Conservation (phyloP, 345 rosid species). For the Iberis pinnata region DNA sequence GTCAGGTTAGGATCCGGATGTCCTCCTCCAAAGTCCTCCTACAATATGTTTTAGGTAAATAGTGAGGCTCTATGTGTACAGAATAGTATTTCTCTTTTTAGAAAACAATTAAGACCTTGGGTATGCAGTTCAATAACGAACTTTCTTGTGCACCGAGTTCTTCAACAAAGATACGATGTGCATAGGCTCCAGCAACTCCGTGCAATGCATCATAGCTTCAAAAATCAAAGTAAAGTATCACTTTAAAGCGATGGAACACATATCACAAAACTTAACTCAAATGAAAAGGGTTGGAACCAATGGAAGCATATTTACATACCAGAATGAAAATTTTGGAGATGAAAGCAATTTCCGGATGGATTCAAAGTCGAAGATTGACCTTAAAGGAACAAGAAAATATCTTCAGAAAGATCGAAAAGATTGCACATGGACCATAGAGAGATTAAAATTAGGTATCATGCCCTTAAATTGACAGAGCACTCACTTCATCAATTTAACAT, state of each 20-base stretch:
- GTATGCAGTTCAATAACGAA: slow-evolving; percentile 79
- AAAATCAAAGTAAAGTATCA: slow-evolving; percentile 19
- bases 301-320: slow-evolving; percentile 41
- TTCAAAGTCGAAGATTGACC: slow-evolving; percentile 93
- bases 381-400: slow-evolving; percentile 15
- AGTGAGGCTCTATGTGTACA: slow-evolving; percentile 4
- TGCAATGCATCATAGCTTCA: slow-evolving; percentile 88
- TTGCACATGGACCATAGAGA: slow-evolving; percentile 5
- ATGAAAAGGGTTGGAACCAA: slow-evolving; percentile 7
- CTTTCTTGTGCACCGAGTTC: slow-evolving; percentile 88
- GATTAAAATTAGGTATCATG: slow-evolving; percentile 3
- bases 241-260: slow-evolving; percentile 2
- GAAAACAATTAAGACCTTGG: slow-evolving; percentile 53
- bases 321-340: slow-evolving; percentile 80
- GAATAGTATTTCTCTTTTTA: background rate
- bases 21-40: slow-evolving; percentile 99
- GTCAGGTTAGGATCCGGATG: slow-evolving; percentile 99
- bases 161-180: slow-evolving; percentile 84
- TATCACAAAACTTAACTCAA: slow-evolving; percentile 1
- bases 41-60: slow-evolving; percentile 18
- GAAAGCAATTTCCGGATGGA: slow-evolving; percentile 70
- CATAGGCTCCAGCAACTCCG: slow-evolving; percentile 98
- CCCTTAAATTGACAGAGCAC: slow-evolving; percentile 19
- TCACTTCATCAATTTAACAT: slow-evolving; percentile 88
- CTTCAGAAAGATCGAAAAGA: slow-evolving; percentile 5